Base-by-base conservation (phyloP, 1,139 yeast genomes). In the Nakaseomyces kungkrabaensis region DNA sequence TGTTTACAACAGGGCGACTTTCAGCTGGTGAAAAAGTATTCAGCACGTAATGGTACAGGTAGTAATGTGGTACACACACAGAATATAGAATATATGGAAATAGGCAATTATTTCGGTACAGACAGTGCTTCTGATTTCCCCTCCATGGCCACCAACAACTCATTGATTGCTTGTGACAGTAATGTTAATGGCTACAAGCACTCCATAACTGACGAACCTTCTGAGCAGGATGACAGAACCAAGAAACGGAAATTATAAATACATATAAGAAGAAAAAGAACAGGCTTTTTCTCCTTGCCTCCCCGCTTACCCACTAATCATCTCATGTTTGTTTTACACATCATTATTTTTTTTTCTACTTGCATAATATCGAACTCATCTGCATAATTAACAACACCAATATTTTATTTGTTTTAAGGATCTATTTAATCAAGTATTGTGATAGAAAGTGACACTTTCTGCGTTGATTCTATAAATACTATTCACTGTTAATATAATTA, bases 1-100 rank as follows among this genome's bases (percentile, higher is more conserved):
- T 50, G 43, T 7, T 50, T 60, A 42, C 58, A 52, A 34, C 49
- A 54, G 10, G 63, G 63, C 36, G 64, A 61, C 46, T 60, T 59
- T 33, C 52, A 52, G 37, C 44, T 54, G 43, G 59, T 57, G 2
- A 59, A 56, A 42, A 43, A 34, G 13, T 40, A 52, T 26, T 10
- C 42, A 8, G 42, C 31, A 11, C 42, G 42, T 10, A 38, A 25
- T n/a, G 6, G 25, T 17, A 10, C 38, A 6, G 38, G 38, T 17
- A n/a, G 17, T n/a, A 34, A 10, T 8, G 17, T 10, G 17, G 6
- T 3, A 5, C 24, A 5, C 6, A 6, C 38, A 6, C 24, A 17
- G 4, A 36, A 36, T 11, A 4, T 38, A 10, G 42, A 38, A 4
- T 38, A 25, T 26, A 38, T 4, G 5, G 42, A 31, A 6, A 38